phyloP scores from a whole-genome alignment of 176 grass and related monocot genomes.

The Musa beccarii region DNA sequence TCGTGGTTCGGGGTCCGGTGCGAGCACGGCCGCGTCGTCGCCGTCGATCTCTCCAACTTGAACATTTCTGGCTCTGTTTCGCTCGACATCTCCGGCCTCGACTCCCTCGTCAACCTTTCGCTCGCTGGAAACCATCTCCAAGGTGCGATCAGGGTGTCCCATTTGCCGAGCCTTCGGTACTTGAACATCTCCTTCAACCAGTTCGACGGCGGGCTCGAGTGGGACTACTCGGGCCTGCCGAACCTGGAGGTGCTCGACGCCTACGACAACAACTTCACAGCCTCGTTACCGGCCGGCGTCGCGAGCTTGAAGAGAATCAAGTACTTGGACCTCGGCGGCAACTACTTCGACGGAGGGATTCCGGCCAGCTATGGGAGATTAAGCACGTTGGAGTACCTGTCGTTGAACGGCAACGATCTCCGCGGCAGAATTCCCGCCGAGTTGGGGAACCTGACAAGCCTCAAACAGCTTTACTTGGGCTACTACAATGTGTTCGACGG shows the following conservation, averaged over 20 bases:
- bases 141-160: conserved; percentile 26
- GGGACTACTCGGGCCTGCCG: conserved; percentile 47
- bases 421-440: conserved; percentile 50
- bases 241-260: conserved; percentile 74
- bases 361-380: conserved; percentile 56
- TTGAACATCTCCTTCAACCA: conserved; percentile 70
- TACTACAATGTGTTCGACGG: conserved; percentile 80
- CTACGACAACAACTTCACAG: conserved; percentile 95
- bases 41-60: conserved; percentile 57
- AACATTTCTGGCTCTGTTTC: conserved; percentile 54
- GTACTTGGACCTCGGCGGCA: conserved; percentile 86
- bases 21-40: conserved; percentile 41
- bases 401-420: conserved; percentile 86
- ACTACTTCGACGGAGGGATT: conserved; percentile 67
- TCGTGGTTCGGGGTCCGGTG: conserved; percentile 67
- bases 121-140: conserved; percentile 64
- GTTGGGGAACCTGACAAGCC: conserved; percentile 56
- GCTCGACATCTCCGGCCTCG: conserved; percentile 27
- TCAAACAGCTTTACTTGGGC: conserved; percentile 72
- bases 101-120: conserved; percentile 48
- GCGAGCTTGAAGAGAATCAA: conserved; percentile 36
- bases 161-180: conserved; percentile 37
- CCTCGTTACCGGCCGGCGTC: conserved; percentile 41
- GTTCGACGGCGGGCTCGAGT: conserved; percentile 54
- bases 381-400: conserved; percentile 64